These are phyloP conservation scores for Anthracocystis setariae DNA, from an alignment of 1,284 basidiomycete genomes.

Conservation along the genomic window DNA sequence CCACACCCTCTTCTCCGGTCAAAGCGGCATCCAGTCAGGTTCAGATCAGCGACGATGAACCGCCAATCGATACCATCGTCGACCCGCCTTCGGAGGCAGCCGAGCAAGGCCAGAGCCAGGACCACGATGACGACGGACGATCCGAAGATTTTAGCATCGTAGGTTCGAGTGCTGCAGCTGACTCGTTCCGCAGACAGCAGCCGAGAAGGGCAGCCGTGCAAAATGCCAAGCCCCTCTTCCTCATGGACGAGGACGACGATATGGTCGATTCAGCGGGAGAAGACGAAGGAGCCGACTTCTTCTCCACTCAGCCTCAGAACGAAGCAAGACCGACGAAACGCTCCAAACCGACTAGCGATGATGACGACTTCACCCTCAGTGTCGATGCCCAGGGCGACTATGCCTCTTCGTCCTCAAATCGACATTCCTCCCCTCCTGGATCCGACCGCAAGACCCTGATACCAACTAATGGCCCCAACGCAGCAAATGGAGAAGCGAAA, in stretches of 20 bases:
- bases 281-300: conserved; percentile 22
- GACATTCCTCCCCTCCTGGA: background rate
- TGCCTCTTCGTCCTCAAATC: background rate
- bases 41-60: no score
- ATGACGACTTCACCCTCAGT: conserved; percentile 26
- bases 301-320: conserved; percentile 17
- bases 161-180: conserved; percentile 5
- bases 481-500: conserved; percentile 5
- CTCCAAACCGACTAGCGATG: conserved; percentile 16
- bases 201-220: conserved; percentile 29
- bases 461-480: background rate
- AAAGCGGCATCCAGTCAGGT: conserved; percentile 3
- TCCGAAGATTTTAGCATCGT: conserved; percentile 21
- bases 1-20: conserved; percentile 24
- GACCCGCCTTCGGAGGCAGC: background rate
- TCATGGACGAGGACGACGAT: conserved; percentile 36
- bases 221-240: conserved; percentile 42
- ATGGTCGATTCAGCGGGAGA: conserved; percentile 20
- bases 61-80: background rate
- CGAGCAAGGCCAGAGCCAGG: background rate
- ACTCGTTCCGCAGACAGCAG: conserved; percentile 18
- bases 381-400: background rate
- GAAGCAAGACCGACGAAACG: conserved; percentile 4
- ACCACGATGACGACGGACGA: background rate
- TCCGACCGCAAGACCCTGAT: conserved; percentile 5